A percentile compares a stretch with the other conserved stretches of the same genome.
These are phyloP conservation scores for Aureobasidium melanogenum DNA, from an alignment of 2,329 filamentous ascomycete species.

Conservation along the genomic window DNA sequence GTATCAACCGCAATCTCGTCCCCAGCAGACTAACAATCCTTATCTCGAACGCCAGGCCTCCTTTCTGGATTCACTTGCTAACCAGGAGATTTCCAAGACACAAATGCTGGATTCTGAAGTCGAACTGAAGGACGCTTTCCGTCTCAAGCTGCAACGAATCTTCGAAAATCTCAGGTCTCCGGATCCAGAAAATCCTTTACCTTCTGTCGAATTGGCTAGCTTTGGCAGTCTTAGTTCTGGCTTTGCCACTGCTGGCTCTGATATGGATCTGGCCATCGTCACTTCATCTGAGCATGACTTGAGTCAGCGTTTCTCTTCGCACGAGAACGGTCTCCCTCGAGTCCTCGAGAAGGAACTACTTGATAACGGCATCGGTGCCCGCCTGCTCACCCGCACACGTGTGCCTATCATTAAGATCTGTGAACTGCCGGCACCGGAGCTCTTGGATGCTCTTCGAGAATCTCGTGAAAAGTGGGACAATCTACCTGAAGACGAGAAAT, in stretches of 20 bases:
- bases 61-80: constrained; percentile 36
- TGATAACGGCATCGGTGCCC: constrained; percentile 62
- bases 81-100: constrained; percentile 44
- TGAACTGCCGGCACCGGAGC: constrained; percentile 53
- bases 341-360: constrained; percentile 68
- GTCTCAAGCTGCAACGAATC: constrained; percentile 53
- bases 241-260: constrained; percentile 78
- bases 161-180: constrained; percentile 51
- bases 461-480: constrained; percentile 66
- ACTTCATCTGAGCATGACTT: constrained; percentile 35
- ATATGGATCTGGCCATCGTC: constrained; percentile 79
- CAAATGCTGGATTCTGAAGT: constrained; percentile 58
- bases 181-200: constrained; percentile 41
- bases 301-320: constrained; percentile 28
- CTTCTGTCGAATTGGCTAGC: constrained; percentile 57
- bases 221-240: constrained; percentile 79
- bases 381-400: constrained; percentile 67
- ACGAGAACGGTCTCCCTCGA: constrained; percentile 54
- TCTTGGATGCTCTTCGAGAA: constrained; percentile 53
- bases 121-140: constrained; percentile 62
- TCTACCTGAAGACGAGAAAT: constrained; percentile 38
- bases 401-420: constrained; percentile 87
- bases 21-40: constrained; percentile 4
- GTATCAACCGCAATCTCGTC: constrained; percentile 11
- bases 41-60: constrained; percentile 28